Conservation (phyloP, 768 basidiomycete species). For the Melanogaster broomeanus region DNA sequence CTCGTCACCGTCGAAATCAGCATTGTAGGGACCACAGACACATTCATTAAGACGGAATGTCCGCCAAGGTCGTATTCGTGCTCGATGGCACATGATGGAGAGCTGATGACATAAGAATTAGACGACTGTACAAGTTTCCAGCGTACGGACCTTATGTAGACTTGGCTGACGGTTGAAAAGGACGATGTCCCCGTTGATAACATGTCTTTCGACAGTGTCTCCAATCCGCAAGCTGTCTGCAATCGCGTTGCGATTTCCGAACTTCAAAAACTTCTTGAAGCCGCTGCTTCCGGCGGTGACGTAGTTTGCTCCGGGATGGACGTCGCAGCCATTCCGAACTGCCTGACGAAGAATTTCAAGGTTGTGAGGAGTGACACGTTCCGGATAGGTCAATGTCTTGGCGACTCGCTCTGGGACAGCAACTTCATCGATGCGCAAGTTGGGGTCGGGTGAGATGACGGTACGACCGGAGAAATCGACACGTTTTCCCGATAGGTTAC, state of each 20-base stretch:
- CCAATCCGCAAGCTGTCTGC: constrained; percentile 85
- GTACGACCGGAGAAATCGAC: constrained; percentile 98
- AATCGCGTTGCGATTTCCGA: constrained; percentile 77
- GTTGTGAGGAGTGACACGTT: constrained; percentile 91
- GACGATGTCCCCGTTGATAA: constrained; percentile 94
- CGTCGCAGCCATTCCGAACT: constrained; percentile 84
- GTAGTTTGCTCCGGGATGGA: constrained; percentile 96
- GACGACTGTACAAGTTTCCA: not conserved
- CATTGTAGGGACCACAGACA: constrained; percentile 98
- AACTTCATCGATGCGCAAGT: constrained; percentile 96
- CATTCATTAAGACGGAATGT: constrained; percentile 98
- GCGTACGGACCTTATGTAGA: constrained; percentile 77
- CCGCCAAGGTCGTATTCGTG: constrained; percentile 95
- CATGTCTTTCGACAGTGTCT: constrained; percentile 92
- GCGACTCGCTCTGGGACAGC: constrained; percentile 96
- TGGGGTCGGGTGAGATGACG: constrained; percentile 99
- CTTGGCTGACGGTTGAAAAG: constrained; percentile 98
- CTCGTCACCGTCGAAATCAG: constrained; percentile 99
- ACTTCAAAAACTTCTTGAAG: constrained; percentile 87
- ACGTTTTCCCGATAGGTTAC: constrained; percentile 97
- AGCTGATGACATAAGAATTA: constrained; percentile 47
- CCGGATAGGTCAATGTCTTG: constrained; percentile 93
- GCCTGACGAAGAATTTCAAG: constrained; percentile 74
- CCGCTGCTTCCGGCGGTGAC: constrained; percentile 77
- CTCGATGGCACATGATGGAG: constrained; percentile 98